Evolutionary conservation across 2,329 filamentous ascomycete genomes (phyloP).

Genomic region (Aspergillus sergii): DNA sequence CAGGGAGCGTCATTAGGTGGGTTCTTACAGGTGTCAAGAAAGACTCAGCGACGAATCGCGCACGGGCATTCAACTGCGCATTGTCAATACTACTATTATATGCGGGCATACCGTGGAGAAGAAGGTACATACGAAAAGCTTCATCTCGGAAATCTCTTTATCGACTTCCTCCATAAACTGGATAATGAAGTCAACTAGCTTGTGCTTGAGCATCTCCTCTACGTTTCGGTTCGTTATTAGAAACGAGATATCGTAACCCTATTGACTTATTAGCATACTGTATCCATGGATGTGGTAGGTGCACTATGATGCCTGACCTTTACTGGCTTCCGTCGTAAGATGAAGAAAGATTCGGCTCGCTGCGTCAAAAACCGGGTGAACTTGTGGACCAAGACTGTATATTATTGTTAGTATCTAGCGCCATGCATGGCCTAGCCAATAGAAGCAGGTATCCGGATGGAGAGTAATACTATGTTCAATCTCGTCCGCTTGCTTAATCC

Average conservation of each 20-base stretch:
- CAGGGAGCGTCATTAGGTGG: not conserved
- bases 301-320: slow-evolving; percentile 61
- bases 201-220: slow-evolving; percentile 98
- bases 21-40: slow-evolving; percentile 84
- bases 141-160: slow-evolving; percentile 99
- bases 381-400: slow-evolving; percentile 83
- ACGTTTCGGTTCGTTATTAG: slow-evolving; percentile 98
- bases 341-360: slow-evolving; percentile 95
- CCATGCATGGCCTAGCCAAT: not conserved
- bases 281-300: not conserved
- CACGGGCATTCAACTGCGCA: slow-evolving; percentile 84
- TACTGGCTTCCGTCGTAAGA: slow-evolving; percentile 90
- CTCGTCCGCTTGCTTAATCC: slow-evolving; percentile 99
- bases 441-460: not conserved
- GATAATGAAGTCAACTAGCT: slow-evolving; percentile 98
- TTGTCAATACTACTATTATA: slow-evolving; percentile 23
- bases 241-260: slow-evolving; percentile 99
- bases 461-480: slow-evolving; percentile 73
- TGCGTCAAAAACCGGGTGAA: slow-evolving; percentile 97
- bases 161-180: slow-evolving; percentile 99
- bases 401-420: not conserved
- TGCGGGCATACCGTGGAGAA: not conserved
- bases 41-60: slow-evolving; percentile 96
- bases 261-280: slow-evolving; percentile 36
- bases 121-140: slow-evolving; percentile 78